Conservation (phyloP, 495 filamentous ascomycete genomes). For the Aspergillus biplanus region DNA sequence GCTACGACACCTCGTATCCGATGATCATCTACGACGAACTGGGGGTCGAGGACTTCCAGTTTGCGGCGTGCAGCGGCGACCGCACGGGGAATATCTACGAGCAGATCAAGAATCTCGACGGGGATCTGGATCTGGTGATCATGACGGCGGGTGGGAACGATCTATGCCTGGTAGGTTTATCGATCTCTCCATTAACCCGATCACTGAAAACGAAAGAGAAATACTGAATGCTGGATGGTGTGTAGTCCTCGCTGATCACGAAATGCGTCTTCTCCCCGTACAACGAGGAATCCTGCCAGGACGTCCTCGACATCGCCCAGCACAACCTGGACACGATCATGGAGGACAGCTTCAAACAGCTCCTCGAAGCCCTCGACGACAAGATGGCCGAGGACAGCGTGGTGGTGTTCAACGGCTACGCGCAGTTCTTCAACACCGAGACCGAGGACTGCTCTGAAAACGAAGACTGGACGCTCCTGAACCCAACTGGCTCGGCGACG, state of each 20-base stretch:
- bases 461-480: slow-evolving; percentile 24
- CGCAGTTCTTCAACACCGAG: slow-evolving; percentile 30
- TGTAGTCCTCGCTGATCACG: slow-evolving; percentile 19
- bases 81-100: slow-evolving; percentile 21
- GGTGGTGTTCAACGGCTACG: slow-evolving; percentile 30
- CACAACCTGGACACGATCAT: slow-evolving; percentile 26
- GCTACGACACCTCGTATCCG: slow-evolving; percentile 30
- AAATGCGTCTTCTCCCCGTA: slow-evolving; percentile 28
- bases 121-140: slow-evolving; percentile 31
- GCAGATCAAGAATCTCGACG: slow-evolving; percentile 24
- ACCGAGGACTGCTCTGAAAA: slow-evolving; percentile 23
- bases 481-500: neutral
- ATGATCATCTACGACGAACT: slow-evolving; percentile 22
- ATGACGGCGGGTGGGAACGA: slow-evolving; percentile 40
- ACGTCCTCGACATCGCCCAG: slow-evolving; percentile 24
- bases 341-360: slow-evolving; percentile 20
- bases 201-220: neutral
- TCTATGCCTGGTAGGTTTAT: slow-evolving; percentile 32
- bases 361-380: slow-evolving; percentile 22
- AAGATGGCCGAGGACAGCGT: slow-evolving; percentile 29
- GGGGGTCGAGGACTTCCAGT: slow-evolving; percentile 8
- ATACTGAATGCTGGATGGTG: neutral
- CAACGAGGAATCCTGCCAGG: slow-evolving; percentile 19
- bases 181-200: too few relatives aligned
- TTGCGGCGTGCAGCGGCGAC: slow-evolving; percentile 32